Conservation (phyloP, 1,139 yeast species). For the Pneumocystis jirovecii region DNA sequence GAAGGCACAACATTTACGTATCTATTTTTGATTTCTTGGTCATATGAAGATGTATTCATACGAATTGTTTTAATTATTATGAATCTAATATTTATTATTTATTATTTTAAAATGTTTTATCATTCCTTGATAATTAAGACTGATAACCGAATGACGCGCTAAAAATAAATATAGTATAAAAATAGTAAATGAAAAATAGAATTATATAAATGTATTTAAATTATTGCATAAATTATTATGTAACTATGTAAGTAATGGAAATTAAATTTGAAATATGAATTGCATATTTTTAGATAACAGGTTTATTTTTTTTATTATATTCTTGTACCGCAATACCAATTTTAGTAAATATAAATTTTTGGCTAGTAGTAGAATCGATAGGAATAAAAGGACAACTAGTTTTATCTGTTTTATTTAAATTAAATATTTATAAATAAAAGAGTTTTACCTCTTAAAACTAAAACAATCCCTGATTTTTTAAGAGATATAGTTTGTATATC, state of each 20-base stretch:
- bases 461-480: constrained; percentile 65
- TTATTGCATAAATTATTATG: neutral
- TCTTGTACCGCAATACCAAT: constrained; percentile 53
- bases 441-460: constrained; percentile 37
- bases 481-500: constrained; percentile 53
- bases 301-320: constrained; percentile 4
- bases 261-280: neutral
- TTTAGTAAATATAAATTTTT: constrained; percentile 53
- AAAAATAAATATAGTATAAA: neutral
- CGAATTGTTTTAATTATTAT: neutral
- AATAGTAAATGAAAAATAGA: neutral
- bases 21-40: constrained; percentile 1
- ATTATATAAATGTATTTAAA: neutral
- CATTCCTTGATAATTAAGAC: neutral
- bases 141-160: neutral
- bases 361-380: constrained; percentile 49
- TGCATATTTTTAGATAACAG: neutral
- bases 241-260: neutral
- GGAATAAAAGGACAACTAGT: constrained; percentile 68
- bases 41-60: constrained; percentile 2
- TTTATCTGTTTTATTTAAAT: constrained; percentile 17
- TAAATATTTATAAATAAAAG: neutral
- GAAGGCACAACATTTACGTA: constrained; percentile 6
- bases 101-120: neutral
- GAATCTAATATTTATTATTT: neutral